These are phyloP conservation scores for Globisporangium okanoganense DNA, from an alignment of 352 stramenopile species.

Conservation along the genomic window DNA sequence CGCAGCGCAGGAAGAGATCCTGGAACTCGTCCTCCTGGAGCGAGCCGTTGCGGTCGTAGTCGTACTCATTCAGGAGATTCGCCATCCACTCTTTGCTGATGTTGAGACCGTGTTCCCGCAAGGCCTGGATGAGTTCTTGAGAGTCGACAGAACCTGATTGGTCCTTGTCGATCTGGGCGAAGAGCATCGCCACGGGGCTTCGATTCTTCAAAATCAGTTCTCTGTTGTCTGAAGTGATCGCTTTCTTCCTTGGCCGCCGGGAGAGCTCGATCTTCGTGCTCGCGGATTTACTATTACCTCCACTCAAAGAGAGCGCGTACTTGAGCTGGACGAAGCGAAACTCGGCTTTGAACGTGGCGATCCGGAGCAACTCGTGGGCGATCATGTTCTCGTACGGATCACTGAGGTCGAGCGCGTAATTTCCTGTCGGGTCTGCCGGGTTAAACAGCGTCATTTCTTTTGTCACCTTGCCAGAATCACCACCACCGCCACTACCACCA, in stretches of 20 bases:
- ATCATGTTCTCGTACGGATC: slow-evolving; percentile 79
- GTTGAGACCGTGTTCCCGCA: slow-evolving; percentile 31
- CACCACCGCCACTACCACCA: slow-evolving; percentile 8
- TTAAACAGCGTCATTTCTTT: slow-evolving; percentile 57
- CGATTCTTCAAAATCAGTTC: not conserved
- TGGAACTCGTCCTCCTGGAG: slow-evolving; percentile 48
- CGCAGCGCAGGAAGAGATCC: slow-evolving; percentile 52
- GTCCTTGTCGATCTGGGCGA: slow-evolving; percentile 47
- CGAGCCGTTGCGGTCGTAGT: slow-evolving; percentile 45
- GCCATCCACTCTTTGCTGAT: slow-evolving; percentile 31
- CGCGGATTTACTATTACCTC: slow-evolving; percentile 7
- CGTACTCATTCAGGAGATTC: slow-evolving; percentile 39
- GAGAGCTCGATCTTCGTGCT: slow-evolving; percentile 26
- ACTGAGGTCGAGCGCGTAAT: slow-evolving; percentile 56
- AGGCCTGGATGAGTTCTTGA: slow-evolving; percentile 27
- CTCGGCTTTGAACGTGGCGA: slow-evolving; percentile 47
- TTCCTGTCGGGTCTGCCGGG: slow-evolving; percentile 40
- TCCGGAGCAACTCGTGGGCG: slow-evolving; percentile 54
- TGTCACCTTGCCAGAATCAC: not conserved
- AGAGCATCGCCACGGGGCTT: slow-evolving; percentile 30
- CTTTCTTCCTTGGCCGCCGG: not conserved
- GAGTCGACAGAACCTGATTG: slow-evolving; percentile 42
- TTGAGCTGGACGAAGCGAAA: slow-evolving; percentile 56
- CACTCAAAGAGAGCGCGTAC: slow-evolving; percentile 24
- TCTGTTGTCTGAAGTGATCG: not conserved